These are phyloP conservation scores for Cocos nucifera DNA, from an alignment of 176 grass and related monocot species.

Conservation along the genomic window DNA sequence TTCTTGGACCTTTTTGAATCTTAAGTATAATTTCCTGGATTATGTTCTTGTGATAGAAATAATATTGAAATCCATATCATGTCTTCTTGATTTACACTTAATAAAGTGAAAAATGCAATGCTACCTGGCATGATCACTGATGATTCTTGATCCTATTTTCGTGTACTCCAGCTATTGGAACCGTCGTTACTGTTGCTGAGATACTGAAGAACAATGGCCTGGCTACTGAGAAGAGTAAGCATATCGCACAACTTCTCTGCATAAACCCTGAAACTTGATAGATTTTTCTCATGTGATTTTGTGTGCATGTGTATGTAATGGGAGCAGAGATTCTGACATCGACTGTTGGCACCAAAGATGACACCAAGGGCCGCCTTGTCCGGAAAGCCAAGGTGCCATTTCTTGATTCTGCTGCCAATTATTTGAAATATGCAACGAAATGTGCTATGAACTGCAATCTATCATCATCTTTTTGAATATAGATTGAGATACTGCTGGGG, in stretches of 20 bases:
- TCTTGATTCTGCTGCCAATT: not conserved
- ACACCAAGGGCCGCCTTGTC: slow-evolving; percentile 64
- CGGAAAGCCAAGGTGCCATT: slow-evolving; percentile 77
- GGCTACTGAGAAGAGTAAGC: slow-evolving; percentile 70
- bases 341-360: slow-evolving; percentile 71
- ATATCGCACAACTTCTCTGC: not conserved
- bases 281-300: not conserved
- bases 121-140: too few relatives aligned
- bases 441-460: not conserved
- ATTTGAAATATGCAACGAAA: not conserved
- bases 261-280: too few relatives aligned
- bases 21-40: too few relatives aligned
- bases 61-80: too few relatives aligned
- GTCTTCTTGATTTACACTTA: too few relatives aligned
- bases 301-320: not conserved
- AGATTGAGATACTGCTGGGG: slow-evolving; percentile 85
- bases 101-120: too few relatives aligned
- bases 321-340: slow-evolving; percentile 73
- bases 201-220: slow-evolving; percentile 86
- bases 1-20: too few relatives aligned
- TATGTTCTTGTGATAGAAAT: too few relatives aligned
- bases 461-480: slow-evolving; percentile 7
- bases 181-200: slow-evolving; percentile 81
- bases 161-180: slow-evolving; percentile 53
- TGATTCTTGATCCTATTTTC: too few relatives aligned